phyloP scores from a whole-genome alignment of 2,329 filamentous ascomycete species.

The Raffaelea ambrosiae region DNA sequence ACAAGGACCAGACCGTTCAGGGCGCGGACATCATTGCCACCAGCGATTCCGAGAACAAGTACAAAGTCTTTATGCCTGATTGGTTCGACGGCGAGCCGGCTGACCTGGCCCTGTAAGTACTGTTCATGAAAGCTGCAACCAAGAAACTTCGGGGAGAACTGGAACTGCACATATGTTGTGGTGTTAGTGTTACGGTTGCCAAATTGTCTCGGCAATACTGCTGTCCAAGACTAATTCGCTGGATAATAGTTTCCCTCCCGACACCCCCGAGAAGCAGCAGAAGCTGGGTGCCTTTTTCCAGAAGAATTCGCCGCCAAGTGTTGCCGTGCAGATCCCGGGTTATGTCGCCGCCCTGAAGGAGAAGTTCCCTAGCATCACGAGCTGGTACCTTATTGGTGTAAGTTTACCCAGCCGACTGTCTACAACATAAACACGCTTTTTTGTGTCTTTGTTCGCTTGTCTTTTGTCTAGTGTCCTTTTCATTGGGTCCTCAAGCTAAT shows the following conservation, averaged over 20 bases:
- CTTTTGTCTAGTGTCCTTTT: too few species aligned
- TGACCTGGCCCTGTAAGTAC: constrained; percentile 38
- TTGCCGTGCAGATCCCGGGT: constrained; percentile 42
- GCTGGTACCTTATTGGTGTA: constrained; percentile 54
- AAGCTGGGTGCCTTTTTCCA: constrained; percentile 50
- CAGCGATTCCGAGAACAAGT: constrained; percentile 51
- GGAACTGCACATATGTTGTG: too few species aligned
- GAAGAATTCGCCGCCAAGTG: constrained; percentile 37
- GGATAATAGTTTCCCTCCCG: constrained; percentile 54
- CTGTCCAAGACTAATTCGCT: too few species aligned
- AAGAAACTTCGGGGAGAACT: too few species aligned
- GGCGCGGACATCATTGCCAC: constrained; percentile 58
- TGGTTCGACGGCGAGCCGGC: constrained; percentile 72
- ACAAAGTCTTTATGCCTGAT: constrained; percentile 86
- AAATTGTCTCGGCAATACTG: too few species aligned
- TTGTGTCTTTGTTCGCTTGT: too few species aligned
- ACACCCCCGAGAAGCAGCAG: constrained; percentile 55
- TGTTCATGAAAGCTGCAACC: too few species aligned
- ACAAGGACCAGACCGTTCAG: constrained; percentile 62
- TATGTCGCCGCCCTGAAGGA: constrained; percentile 44
- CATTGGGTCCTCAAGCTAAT: too few species aligned
- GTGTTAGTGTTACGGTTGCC: too few species aligned
- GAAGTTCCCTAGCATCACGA: constrained; percentile 45
- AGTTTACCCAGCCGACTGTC: too few species aligned
- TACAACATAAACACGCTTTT: neutral